Percentiles rank a stretch among this genome's conserved stretches.
phyloP scores from a whole-genome alignment of 495 filamentous ascomycete genomes.

The Hypomontagnella submonticulosa region DNA sequence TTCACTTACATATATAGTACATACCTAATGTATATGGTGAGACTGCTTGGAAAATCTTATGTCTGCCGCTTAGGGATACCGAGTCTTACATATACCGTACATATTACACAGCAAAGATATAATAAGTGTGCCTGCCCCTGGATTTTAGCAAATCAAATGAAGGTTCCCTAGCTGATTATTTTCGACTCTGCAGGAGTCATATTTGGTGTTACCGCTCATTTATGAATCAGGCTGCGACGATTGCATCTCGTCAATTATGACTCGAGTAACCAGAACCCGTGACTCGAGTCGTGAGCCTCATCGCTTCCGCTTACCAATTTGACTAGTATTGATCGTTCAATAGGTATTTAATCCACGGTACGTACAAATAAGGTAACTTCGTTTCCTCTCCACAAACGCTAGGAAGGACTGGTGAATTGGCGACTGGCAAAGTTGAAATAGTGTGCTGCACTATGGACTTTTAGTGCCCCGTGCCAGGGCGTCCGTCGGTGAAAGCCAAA shows the following conservation, averaged over 20 bases:
- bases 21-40: constrained; percentile 13
- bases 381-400: neutral
- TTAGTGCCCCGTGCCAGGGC: constrained; percentile 32
- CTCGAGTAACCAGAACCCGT: constrained; percentile 24
- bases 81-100: constrained; percentile 28
- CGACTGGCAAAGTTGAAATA: constrained; percentile 1
- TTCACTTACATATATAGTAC: constrained; percentile 12
- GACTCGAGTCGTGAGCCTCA: constrained; percentile 33
- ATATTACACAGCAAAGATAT: constrained; percentile 1
- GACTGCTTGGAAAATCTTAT: constrained; percentile 15
- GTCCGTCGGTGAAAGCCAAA: constrained; percentile 41
- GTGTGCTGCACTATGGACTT: neutral
- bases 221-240: constrained; percentile 12
- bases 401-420: neutral
- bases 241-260: constrained; percentile 20
- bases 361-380: constrained; percentile 3
- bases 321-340: constrained; percentile 2
- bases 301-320: constrained; percentile 6
- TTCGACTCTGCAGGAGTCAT: constrained; percentile 29
- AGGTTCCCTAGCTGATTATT: constrained; percentile 29
- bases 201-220: constrained; percentile 21
- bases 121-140: constrained; percentile 13
- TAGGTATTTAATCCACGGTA: neutral
- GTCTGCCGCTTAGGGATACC: constrained; percentile 36
- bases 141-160: constrained; percentile 16